Evolutionary conservation across 2,329 filamentous ascomycete species (phyloP), one percentile per base, ranked within the genome.

Genomic region (Aspergillus felis): DNA sequence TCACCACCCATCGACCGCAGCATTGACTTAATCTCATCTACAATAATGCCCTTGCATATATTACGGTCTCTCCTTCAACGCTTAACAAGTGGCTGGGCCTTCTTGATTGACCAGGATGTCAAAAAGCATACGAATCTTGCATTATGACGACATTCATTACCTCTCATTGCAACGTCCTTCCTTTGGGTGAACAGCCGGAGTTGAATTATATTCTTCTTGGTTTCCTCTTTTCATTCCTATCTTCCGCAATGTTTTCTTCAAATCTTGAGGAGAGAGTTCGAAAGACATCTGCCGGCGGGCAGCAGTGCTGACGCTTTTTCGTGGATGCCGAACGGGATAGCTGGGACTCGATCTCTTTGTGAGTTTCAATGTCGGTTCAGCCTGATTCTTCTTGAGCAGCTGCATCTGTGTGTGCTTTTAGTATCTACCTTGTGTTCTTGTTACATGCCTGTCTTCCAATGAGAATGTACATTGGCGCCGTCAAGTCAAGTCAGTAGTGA

Each of bases 81-180:
- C 58, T 63, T 64, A 62, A 62, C 63, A 61, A 64, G 59, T 62
- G 65, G 64, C 65, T 65, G 65, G 65, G 57, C 65, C 62, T 44
- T n/a, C 46, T 61, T 64, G 62, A 55, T 66, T 67, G 65, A 66
- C 65, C 65, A 52, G 65, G 64, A 62, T 62, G 65, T 67, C 64
- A 66, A 55, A 64, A 64, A 64, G 62, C 63, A 63, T 62, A 66
- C 57, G 64, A 66, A 61, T 58, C 59, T 61, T 62, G 60, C 22
- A 62, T 64, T 56, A 65, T 60, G 58, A 66, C 59, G 60, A 65
- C 63, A 50, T 58, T 66, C 64, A 57, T 64, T 66, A 61, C 55
- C 57, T 24, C 51, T 59, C 27, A 57, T 54, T 54, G 54, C 64
- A 61, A 59, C 58, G 55, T 61, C 62, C 60, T 61, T 59, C 63